Percentiles rank a stretch among this genome's conserved stretches.
phyloP scores from a whole-genome alignment of 2,329 filamentous ascomycete species.

The Sarocladium oryzae region DNA sequence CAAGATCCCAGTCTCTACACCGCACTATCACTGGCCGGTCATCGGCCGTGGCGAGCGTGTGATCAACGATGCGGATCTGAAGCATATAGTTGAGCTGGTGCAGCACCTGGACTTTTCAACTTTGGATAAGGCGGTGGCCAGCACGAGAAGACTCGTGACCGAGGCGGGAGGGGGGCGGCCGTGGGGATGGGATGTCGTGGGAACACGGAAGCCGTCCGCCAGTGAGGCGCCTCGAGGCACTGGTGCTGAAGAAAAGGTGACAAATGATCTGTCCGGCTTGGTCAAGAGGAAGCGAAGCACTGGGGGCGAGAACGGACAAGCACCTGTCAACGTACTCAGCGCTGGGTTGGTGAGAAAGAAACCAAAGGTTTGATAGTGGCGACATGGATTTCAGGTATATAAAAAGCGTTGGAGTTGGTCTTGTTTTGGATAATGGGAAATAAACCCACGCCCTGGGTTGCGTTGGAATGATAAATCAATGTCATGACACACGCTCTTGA shows the following conservation, averaged over 20 bases:
- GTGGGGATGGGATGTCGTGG: conserved; percentile 48
- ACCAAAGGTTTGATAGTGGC: conserved; percentile 31
- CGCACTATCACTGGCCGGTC: conserved; percentile 60
- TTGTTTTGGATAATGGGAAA: background rate
- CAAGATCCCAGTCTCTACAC: conserved; percentile 40
- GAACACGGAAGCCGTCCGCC: conserved; percentile 28
- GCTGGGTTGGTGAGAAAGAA: conserved; percentile 51
- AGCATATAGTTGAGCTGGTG: conserved; percentile 61
- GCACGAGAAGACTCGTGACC: conserved; percentile 63
- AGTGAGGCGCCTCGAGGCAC: conserved; percentile 10
- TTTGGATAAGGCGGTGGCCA: conserved; percentile 53
- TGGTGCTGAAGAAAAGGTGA: conserved; percentile 11
- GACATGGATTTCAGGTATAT: background rate
- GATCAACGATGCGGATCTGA: conserved; percentile 58
- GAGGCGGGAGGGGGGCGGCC: conserved; percentile 52
- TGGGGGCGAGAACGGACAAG: conserved; percentile 15
- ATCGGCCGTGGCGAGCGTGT: conserved; percentile 57
- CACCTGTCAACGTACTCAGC: conserved; percentile 39
- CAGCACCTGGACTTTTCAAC: conserved; percentile 69
- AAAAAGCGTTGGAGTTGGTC: background rate
- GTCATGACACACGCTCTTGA: background rate
- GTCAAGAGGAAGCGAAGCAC: conserved; percentile 42
- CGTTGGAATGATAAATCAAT: background rate
- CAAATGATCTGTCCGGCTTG: conserved; percentile 44
- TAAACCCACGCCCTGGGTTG: background rate